phyloP scores from a whole-genome alignment of 2,329 filamentous ascomycete species.

The Fusarium tricinctum region DNA sequence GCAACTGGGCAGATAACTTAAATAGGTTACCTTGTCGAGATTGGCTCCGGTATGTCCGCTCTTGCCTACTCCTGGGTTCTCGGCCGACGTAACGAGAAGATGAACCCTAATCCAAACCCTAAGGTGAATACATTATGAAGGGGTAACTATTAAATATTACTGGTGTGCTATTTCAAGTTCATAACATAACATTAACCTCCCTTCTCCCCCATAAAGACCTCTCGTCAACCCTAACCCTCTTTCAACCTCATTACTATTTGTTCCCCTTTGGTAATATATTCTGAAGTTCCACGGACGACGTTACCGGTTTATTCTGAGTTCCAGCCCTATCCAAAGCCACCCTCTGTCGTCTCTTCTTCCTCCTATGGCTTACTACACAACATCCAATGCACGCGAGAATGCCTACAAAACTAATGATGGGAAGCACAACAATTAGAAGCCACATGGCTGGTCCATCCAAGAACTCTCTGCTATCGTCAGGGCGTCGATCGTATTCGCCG shows the following conservation, averaged over 20 bases:
- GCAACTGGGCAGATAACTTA: no score
- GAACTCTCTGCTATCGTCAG: not conserved
- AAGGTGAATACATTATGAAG: not conserved
- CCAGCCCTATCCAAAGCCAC: not conserved
- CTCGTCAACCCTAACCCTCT: not conserved
- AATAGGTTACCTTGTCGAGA: conserved; percentile 75
- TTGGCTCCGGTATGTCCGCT: conserved; percentile 91
- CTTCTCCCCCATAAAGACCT: not conserved
- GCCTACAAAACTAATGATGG: not conserved
- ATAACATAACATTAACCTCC: not conserved
- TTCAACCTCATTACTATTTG: not conserved
- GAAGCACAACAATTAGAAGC: not conserved
- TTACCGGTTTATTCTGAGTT: not conserved
- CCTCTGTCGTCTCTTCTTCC: not conserved
- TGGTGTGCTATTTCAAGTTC: not conserved
- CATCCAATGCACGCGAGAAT: not conserved
- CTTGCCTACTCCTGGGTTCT: conserved; percentile 97
- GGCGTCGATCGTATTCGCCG: not conserved
- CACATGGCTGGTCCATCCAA: not conserved
- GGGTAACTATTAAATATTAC: not conserved
- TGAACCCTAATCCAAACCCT: conserved; percentile 60
- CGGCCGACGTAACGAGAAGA: conserved; percentile 95
- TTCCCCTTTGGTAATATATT: not conserved
- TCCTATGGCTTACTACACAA: not conserved
- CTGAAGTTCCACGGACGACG: not conserved